Evolutionary conservation across 148 eudicot species (phyloP), one percentile per base, ranked within the genome.

Genomic region (Rhododendron simsii): DNA sequence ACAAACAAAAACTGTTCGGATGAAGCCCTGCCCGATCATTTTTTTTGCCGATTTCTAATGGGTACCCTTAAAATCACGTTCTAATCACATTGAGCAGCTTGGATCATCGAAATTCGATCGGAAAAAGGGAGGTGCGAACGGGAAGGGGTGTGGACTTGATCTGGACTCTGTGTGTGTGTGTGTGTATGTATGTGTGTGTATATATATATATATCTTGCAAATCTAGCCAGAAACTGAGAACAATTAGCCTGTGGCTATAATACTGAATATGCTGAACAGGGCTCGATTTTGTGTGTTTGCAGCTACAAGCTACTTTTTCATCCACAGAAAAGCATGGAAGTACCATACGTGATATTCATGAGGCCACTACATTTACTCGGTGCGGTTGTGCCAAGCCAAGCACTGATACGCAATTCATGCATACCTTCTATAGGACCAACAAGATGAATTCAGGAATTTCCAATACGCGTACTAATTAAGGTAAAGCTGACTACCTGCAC

Each of bases 401-500:
- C 74, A 26, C 35, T 67, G 35, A 67, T 67, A 67, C 0, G 16
- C 11, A 61, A 61, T 63, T 63, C 28, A 59, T 57, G 50, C 63
- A 59, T 26, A 23, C 20, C 63, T 69, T 47, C 7, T 28, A 47
- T 11, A 50, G 30, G 39, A 50, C 11, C n/a, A 71, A 71, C 76
- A 13, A 71, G 8, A 71, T 78, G 39, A 78, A 44, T 45, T 55
- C 75, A 16, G 20, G 18, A 59, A 55, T 44, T 69, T 71, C 76
- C 20, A 39, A 1, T 15, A 44, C 15, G 5, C 3, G 14, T 23
- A 44, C 45, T 33, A 15, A 71, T 67, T 71, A 71, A 30, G 26
- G 7, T 33, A 33, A 30, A 55, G 15, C 61, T n/a, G 41, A 12
- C 89, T 89, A 95, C 99, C 99, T 96, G 96, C 84, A 96, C 91